Evolutionary conservation across 371 early-diverging fungal species (phyloP).

Genomic region (Rhizopus microsporus): DNA sequence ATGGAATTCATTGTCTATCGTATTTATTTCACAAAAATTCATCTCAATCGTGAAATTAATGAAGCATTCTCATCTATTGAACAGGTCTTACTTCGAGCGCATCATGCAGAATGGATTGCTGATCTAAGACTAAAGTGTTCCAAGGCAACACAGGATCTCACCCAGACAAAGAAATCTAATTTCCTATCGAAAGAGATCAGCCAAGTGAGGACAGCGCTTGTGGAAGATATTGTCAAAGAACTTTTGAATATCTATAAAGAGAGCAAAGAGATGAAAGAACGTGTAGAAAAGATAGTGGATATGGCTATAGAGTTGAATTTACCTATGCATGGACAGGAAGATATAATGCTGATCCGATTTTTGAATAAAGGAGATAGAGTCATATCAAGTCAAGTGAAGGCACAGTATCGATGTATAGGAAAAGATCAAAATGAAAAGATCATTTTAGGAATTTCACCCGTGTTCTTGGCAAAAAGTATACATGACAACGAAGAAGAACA

Average conservation of each 20-base stretch:
- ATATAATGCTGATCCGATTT: conserved; percentile 7
- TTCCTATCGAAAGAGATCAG: neutral
- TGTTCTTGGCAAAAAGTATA: conserved; percentile 23
- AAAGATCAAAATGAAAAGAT: conserved; percentile 1
- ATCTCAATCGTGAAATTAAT: conserved; percentile 13
- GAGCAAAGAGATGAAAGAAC: neutral
- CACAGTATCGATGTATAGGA: conserved; percentile 9
- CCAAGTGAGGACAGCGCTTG: neutral
- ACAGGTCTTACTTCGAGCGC: neutral
- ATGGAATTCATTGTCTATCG: conserved; percentile 2
- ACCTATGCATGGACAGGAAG: conserved; percentile 26
- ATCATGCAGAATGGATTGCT: conserved; percentile 5
- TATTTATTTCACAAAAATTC: conserved; percentile 12
- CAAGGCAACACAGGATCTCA: conserved; percentile 15
- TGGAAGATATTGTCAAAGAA: neutral
- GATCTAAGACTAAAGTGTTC: conserved; percentile 21
- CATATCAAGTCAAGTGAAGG: conserved; percentile 17
- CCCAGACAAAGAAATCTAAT: neutral
- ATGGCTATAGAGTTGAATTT: conserved; percentile 26
- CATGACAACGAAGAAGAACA: conserved; percentile 11
- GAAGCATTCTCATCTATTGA: neutral
- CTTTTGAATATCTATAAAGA: conserved; percentile 1
- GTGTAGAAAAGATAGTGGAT: conserved; percentile 21
- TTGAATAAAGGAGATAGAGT: neutral
- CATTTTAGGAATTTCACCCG: conserved; percentile 16